Conservation (phyloP, 78 protist genomes). For the Polysphondylium violaceum region DNA sequence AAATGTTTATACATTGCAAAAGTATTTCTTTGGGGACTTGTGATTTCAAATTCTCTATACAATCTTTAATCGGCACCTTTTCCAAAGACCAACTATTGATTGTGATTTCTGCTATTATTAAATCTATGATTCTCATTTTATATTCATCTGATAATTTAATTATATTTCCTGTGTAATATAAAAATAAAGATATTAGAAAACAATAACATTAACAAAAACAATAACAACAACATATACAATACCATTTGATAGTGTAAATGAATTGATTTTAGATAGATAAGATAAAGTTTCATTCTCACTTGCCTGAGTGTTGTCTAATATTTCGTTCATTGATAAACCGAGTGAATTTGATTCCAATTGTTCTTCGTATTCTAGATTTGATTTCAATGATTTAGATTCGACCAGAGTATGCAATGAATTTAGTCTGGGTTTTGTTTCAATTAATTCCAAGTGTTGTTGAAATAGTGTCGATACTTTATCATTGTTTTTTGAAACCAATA, state of each 20-base stretch:
- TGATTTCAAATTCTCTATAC: not conserved
- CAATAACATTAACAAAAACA: no score
- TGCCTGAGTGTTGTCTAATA: conserved; percentile 19
- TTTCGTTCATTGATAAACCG: conserved; percentile 4
- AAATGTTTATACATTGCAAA: conserved; percentile 12
- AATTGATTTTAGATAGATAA: not conserved
- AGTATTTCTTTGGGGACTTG: not conserved
- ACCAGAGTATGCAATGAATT: conserved; percentile 1
- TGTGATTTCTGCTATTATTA: conserved; percentile 46
- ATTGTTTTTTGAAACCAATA: conserved; percentile 8
- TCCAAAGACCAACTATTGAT: conserved; percentile 24
- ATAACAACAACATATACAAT: no score
- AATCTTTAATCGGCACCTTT: conserved; percentile 24
- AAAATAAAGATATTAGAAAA: not conserved
- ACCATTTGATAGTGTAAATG: no score
- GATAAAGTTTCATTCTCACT: conserved; percentile 18
- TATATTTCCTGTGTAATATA: not conserved
- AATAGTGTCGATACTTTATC: not conserved
- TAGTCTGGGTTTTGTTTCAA: conserved; percentile 50
- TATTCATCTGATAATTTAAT: conserved; percentile 32
- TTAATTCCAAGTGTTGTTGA: conserved; percentile 50
- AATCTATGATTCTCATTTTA: conserved; percentile 26
- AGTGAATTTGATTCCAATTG: not conserved
- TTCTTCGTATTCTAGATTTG: not conserved
- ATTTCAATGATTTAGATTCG: not conserved